Base-by-base conservation (phyloP, 1,284 basidiomycete species). In the Heimioporus retisporus region DNA sequence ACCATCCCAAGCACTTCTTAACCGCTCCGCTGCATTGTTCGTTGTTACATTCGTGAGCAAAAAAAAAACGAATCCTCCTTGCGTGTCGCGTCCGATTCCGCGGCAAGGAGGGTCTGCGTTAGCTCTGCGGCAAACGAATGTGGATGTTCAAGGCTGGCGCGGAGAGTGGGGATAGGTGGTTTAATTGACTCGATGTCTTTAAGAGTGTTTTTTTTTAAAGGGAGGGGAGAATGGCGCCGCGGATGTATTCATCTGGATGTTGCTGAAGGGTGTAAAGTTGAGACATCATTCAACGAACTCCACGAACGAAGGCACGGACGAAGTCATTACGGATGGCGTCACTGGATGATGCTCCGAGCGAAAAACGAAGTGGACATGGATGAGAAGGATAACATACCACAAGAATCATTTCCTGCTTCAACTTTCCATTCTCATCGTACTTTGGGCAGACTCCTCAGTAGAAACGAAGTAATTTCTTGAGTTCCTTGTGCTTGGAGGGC, bases 401-500 rank as follows among this genome's bases (percentile, higher is more conserved):
- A 58, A 99, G 88, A 76, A 99, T 99, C 98, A 99, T 99, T 85
- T 99, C 98, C 83, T 99, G 98, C 88, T 98, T 99, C 75, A 99
- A 84, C 83, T 99, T 99, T 64, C 98, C 98, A 71, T 90, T 91
- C 71, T 99, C 97, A 75, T 99, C 98, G 72, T 98, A 93, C 82
- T 99, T 99, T 35, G 98, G 97, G 82, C 97, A 99, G 43, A 99
- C 95, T 83, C 99, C 98, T 97, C 97, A 99, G 82, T 99, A 99
- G 81, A 99, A 99, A 82, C 99, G 96, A 51, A 99, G 86, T 77
- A 99, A 85, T 86, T 99, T 99, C 89, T 99, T 99, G 79, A 99
- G 90, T 73, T 95, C 93, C 86, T n/a, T 99, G 85, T 95, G 97
- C 79, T 93, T 92, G 68, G 93, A 96, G 31, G 98, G 98, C 85